Evolutionary conservation across 2,329 filamentous ascomycete species (phyloP), one percentile per base, ranked within the genome.

Genomic region (Trichoderma sp.): DNA sequence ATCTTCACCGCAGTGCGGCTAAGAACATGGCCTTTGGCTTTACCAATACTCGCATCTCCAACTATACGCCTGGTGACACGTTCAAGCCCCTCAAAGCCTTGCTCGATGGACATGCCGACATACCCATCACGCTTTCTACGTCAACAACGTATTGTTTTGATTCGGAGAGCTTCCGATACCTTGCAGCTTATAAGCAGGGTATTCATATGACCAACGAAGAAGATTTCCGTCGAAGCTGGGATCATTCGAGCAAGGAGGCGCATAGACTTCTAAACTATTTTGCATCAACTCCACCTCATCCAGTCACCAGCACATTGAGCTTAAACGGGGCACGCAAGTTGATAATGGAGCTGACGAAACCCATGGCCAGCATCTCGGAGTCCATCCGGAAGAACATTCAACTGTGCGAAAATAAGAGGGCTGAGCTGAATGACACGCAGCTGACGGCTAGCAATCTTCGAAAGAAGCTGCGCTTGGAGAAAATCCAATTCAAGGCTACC

Each of bases 281-380:
- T 18, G 16, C 9, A 50, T 75, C 16, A 29, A 71, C 74, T 16
- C 31, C 45, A 3, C 78, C 79, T 1, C 79, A 80, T 6, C 29
- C 78, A 2, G 63, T 80, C 8, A 74, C 60, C 6, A 79, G 77
- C 31, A 80, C 78, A 0, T 35, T 80, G 2, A 78, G 63, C 31
- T 65, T 80, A n/a, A 79, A 80, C 0, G 78, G 72, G 0, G 75
- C 76, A 0, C 78, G 77, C 0, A 71, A 60, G 33, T 35, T 65
- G 0, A 77, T 80, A 6, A 1, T 27, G 1, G 50, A 75, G 16
- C 21, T 80, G 1, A 72, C 77, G 0, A 59, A 75, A 1, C 79
- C 79, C 1, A 80, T 80, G 74, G 77, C 79, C 1, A 33, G 65
- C 0, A 75, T 80, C 4, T 69, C 79, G 0, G 75, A 76, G 2